These are phyloP conservation scores for Ambrosiella cleistominuta DNA, from an alignment of 2,329 filamentous ascomycete species.

Conservation along the genomic window DNA sequence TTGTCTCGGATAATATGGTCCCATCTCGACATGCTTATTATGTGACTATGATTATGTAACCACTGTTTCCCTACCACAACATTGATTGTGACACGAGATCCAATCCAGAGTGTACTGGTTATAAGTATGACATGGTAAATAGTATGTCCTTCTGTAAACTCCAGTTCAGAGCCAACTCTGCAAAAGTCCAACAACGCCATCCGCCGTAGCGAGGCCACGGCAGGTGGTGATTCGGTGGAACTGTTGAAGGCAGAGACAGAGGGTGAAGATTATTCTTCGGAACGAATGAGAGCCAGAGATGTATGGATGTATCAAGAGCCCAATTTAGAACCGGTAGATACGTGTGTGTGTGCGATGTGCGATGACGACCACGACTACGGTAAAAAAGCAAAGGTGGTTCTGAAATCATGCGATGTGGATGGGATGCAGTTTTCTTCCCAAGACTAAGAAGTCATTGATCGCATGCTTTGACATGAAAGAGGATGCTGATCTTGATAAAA, in stretches of 20 bases:
- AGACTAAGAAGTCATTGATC: too few relatives aligned
- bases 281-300: conserved; percentile 6
- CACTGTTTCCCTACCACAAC: neutral
- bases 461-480: too few relatives aligned
- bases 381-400: too few relatives aligned
- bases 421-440: too few relatives aligned
- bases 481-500: too few relatives aligned
- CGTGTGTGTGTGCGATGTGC: neutral
- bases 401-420: too few relatives aligned
- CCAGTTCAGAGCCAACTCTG: neutral
- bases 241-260: neutral
- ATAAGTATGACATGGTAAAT: neutral
- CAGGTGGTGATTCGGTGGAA: neutral
- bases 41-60: too few relatives aligned
- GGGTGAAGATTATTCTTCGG: neutral
- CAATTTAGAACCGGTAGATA: conserved; percentile 3
- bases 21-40: too few relatives aligned
- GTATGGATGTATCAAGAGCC: neutral
- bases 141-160: neutral
- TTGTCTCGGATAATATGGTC: too few relatives aligned
- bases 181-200: neutral
- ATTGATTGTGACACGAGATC: neutral
- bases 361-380: neutral
- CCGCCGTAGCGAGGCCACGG: neutral
- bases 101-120: neutral